Evolutionary conservation across 331 rosid species (phyloP).

Genomic region (Malus hybrid): DNA sequence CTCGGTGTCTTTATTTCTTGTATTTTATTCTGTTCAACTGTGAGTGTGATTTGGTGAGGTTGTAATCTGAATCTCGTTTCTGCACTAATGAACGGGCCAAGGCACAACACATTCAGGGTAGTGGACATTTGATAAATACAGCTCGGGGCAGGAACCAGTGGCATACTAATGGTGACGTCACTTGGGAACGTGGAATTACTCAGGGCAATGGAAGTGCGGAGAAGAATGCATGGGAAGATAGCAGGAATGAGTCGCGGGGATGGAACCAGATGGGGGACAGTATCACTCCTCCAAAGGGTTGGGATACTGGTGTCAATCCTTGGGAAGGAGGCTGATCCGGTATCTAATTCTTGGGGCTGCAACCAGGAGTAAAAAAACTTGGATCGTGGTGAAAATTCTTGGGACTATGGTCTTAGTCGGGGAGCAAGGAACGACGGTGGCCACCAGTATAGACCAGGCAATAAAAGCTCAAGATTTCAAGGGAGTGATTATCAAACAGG

Average conservation of each 20-base stretch:
- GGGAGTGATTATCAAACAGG: conserved; percentile 29
- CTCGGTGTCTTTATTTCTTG: too few relatives aligned
- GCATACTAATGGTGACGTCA: conserved; percentile 22
- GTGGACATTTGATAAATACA: conserved; percentile 12
- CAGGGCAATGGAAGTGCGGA: conserved; percentile 10
- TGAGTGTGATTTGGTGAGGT: too few relatives aligned
- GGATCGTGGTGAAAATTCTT: conserved; percentile 12
- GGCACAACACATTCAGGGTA: neutral
- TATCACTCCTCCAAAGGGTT: neutral
- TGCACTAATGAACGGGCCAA: too few relatives aligned
- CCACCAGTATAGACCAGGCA: conserved; percentile 13
- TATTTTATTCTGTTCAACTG: too few relatives aligned
- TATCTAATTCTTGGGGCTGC: conserved; percentile 35
- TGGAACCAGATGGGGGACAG: conserved; percentile 22
- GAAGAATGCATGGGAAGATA: conserved; percentile 15
- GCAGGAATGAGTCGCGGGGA: conserved; percentile 27
- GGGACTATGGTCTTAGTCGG: conserved; percentile 23
- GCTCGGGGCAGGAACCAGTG: conserved; percentile 22
- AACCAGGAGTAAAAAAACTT: conserved; percentile 23
- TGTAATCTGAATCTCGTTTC: too few relatives aligned
- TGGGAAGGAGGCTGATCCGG: conserved; percentile 17
- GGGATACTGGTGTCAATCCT: conserved; percentile 17
- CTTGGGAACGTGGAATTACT: conserved; percentile 35
- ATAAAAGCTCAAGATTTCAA: conserved; percentile 28
- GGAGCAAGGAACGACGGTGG: conserved; percentile 22